Evolutionary conservation across 2,329 filamentous ascomycete genomes (phyloP).

Genomic region (Coleophoma crateriformis): DNA sequence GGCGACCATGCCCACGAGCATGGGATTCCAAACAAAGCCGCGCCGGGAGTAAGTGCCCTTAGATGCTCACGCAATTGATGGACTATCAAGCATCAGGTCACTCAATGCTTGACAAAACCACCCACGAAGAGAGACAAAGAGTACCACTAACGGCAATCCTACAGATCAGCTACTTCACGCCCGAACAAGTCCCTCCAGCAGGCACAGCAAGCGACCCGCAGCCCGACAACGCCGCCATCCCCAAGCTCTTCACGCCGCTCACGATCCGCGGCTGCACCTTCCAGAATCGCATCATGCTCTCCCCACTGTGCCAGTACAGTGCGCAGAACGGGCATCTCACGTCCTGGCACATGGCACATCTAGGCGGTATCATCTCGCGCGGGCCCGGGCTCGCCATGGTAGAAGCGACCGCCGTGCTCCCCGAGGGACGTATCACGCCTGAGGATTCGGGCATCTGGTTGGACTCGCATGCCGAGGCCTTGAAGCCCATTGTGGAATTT

Average conservation of each 20-base stretch:
- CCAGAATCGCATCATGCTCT: constrained; percentile 62
- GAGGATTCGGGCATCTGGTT: constrained; percentile 78
- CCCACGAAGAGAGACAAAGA: neutral
- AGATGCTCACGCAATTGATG: neutral
- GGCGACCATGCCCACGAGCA: constrained; percentile 7
- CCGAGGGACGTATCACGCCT: constrained; percentile 79
- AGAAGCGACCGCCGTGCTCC: constrained; percentile 71
- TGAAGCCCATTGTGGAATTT: constrained; percentile 70
- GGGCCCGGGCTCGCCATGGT: constrained; percentile 70
- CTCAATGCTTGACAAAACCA: neutral
- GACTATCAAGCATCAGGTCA: constrained; percentile 1
- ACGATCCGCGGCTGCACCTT: constrained; percentile 43
- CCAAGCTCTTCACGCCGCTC: constrained; percentile 39
- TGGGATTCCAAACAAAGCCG: constrained; percentile 17
- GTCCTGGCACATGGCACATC: constrained; percentile 76
- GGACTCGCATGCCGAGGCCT: constrained; percentile 66
- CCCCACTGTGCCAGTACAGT: constrained; percentile 63
- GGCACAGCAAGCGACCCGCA: constrained; percentile 39
- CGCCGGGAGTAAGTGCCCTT: constrained; percentile 13
- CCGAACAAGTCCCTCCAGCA: constrained; percentile 36
- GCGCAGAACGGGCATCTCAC: constrained; percentile 68
- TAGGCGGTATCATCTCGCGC: constrained; percentile 71
- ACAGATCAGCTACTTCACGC: constrained; percentile 37
- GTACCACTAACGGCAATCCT: no score
- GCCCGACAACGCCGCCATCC: constrained; percentile 41